Evolutionary conservation across 2,329 filamentous ascomycete species (phyloP).

Genomic region (Colletotrichum lupini): DNA sequence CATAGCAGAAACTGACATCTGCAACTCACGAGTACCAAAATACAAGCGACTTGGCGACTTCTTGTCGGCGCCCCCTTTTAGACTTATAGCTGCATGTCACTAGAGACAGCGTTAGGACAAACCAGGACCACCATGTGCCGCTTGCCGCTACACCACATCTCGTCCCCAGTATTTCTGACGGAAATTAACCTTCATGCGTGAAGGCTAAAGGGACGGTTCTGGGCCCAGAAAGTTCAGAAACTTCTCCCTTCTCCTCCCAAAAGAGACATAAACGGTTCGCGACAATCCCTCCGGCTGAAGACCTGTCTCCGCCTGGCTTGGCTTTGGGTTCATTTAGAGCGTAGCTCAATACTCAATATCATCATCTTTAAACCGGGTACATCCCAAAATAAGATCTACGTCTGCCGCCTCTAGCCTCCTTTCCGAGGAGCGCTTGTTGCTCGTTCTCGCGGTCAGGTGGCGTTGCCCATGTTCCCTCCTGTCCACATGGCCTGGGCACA

Average conservation of each 20-base stretch:
- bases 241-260: neutral
- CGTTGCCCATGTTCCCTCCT: neutral
- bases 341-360: neutral
- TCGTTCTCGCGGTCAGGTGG: slow-evolving; percentile 20
- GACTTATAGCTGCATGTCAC: slow-evolving; percentile 1
- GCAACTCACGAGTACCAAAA: neutral
- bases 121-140: slow-evolving; percentile 11
- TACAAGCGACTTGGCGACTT: neutral
- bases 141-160: neutral
- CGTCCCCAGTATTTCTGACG: slow-evolving; percentile 15
- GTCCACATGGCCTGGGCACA: slow-evolving; percentile 10
- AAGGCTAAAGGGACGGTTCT: neutral
- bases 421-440: too few relatives aligned
- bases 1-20: neutral
- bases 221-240: neutral
- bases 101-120: neutral
- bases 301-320: neutral
- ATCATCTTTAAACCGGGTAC: neutral
- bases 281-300: too few relatives aligned
- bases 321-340: neutral
- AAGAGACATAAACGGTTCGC: neutral
- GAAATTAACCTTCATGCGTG: slow-evolving; percentile 21
- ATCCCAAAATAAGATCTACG: neutral
- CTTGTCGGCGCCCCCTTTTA: neutral
- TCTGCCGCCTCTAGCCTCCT: neutral